Percentiles rank a stretch among this genome's conserved stretches.
Evolutionary conservation across 208 protist species (phyloP).

Genomic region (Leishmania major): DNA sequence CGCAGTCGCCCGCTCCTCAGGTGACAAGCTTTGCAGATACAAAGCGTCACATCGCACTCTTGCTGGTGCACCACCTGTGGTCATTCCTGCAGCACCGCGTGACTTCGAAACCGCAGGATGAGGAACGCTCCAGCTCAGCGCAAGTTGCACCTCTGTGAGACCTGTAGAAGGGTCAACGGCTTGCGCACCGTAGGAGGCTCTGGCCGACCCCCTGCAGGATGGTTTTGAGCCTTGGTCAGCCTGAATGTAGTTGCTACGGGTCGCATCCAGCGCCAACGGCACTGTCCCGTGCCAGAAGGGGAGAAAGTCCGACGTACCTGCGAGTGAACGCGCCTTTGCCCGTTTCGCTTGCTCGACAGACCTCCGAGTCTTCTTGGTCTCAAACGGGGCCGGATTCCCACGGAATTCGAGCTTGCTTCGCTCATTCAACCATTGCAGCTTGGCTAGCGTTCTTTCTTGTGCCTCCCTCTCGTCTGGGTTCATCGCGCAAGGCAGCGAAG

Average conservation of each 20-base stretch:
- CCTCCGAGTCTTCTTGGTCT: constrained; percentile 60
- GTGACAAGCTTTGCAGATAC: constrained; percentile 36
- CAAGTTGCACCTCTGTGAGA: constrained; percentile 62
- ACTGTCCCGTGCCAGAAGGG: constrained; percentile 58
- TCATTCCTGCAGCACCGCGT: not conserved
- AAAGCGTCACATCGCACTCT: constrained; percentile 11
- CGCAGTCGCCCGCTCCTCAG: constrained; percentile 39
- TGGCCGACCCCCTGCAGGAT: constrained; percentile 12
- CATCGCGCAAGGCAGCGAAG: constrained; percentile 10
- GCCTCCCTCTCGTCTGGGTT: constrained; percentile 34
- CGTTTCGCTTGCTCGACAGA: constrained; percentile 54
- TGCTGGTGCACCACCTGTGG: not conserved
- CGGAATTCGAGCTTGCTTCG: constrained; percentile 72
- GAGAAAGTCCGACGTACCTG: constrained; percentile 61
- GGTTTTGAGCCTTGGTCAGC: constrained; percentile 29
- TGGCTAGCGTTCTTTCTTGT: constrained; percentile 66
- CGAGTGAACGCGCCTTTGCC: constrained; percentile 26
- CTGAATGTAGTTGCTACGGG: constrained; percentile 52
- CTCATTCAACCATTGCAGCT: constrained; percentile 81
- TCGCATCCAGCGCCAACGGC: constrained; percentile 59
- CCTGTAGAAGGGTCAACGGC: constrained; percentile 63
- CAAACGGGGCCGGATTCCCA: constrained; percentile 81
- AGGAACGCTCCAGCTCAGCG: constrained; percentile 71
- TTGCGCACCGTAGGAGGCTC: constrained; percentile 35
- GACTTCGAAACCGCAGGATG: constrained; percentile 8